Percentiles rank a stretch among this genome's conserved stretches.
phyloP scores from a whole-genome alignment of 371 early-diverging fungal genomes.

The Umbelopsis sp. region DNA sequence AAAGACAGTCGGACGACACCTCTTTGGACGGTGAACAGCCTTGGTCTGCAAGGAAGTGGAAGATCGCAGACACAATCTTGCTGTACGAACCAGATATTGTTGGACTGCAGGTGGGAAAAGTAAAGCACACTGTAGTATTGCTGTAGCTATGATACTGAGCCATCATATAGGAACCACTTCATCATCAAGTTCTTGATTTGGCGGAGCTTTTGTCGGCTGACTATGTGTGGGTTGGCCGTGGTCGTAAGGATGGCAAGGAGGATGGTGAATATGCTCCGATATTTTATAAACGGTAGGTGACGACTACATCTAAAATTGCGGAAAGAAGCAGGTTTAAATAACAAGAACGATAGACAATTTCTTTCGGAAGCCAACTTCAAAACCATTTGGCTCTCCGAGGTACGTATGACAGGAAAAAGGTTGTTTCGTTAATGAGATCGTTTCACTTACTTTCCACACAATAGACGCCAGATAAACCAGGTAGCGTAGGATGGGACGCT shows the following conservation, averaged over 20 bases:
- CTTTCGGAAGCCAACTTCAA: conserved; percentile 35
- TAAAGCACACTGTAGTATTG: no score
- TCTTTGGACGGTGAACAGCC: conserved; percentile 40
- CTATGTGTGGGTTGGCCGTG: conserved; percentile 54
- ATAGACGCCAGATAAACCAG: conserved; percentile 40
- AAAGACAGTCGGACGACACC: conserved; percentile 27
- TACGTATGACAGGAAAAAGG: conserved; percentile 3
- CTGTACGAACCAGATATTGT: conserved; percentile 49
- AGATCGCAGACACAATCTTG: conserved; percentile 48
- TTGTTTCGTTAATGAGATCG: neutral
- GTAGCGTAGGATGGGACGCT: conserved; percentile 49
- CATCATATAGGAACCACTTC: conserved; percentile 42
- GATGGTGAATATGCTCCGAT: conserved; percentile 48
- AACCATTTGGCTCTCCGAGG: conserved; percentile 51
- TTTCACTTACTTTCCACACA: no score
- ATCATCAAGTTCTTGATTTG: conserved; percentile 53
- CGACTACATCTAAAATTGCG: neutral
- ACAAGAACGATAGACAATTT: conserved; percentile 25
- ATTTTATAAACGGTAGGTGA: conserved; percentile 46
- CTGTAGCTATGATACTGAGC: neutral
- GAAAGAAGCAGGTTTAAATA: neutral
- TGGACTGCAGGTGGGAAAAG: conserved; percentile 40
- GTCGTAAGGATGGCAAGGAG: conserved; percentile 51
- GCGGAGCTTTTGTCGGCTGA: conserved; percentile 44
- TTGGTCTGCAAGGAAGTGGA: conserved; percentile 54